phyloP scores from a whole-genome alignment of 2,329 filamentous ascomycete genomes.

The Parafenestella ontariensis region DNA sequence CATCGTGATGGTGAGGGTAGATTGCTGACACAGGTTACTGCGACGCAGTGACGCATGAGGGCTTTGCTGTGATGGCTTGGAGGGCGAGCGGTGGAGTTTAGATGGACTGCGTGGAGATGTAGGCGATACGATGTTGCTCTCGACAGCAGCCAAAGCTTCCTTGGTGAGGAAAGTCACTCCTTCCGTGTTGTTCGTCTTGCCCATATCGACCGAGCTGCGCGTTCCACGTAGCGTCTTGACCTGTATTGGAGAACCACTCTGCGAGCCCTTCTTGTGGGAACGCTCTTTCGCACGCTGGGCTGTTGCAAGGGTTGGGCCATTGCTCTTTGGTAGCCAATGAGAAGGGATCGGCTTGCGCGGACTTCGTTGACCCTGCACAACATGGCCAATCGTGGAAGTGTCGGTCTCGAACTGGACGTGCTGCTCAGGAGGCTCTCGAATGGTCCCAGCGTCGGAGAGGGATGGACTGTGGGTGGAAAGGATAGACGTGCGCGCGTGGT shows the following conservation, averaged over 20 bases:
- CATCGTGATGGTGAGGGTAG: conserved; percentile 18
- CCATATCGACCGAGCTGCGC: conserved; percentile 25
- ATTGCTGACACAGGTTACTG: conserved; percentile 14
- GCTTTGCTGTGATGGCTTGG: conserved; percentile 29
- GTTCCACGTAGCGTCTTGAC: conserved; percentile 22
- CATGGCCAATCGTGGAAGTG: not conserved
- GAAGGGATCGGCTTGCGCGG: conserved; percentile 38
- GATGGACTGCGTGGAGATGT: conserved; percentile 13
- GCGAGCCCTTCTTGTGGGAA: conserved; percentile 21
- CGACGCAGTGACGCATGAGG: conserved; percentile 22
- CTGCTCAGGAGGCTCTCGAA: conserved; percentile 7
- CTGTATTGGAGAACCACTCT: conserved; percentile 19
- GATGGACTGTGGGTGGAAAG: conserved; percentile 1
- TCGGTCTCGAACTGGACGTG: conserved; percentile 4
- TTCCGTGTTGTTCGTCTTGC: conserved; percentile 16
- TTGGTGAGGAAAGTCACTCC: conserved; percentile 37
- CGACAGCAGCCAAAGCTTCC: conserved; percentile 30
- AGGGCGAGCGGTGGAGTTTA: conserved; percentile 18
- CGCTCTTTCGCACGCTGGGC: conserved; percentile 33
- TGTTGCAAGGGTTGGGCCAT: conserved; percentile 26
- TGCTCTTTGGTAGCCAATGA: conserved; percentile 27
- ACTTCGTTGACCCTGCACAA: conserved; percentile 10
- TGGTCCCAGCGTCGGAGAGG: conserved; percentile 10
- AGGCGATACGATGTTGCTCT: conserved; percentile 24
- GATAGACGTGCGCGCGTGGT: conserved; percentile 3